phyloP scores from a whole-genome alignment of 441 rosid genomes.

The Gossypium schwendimanii region DNA sequence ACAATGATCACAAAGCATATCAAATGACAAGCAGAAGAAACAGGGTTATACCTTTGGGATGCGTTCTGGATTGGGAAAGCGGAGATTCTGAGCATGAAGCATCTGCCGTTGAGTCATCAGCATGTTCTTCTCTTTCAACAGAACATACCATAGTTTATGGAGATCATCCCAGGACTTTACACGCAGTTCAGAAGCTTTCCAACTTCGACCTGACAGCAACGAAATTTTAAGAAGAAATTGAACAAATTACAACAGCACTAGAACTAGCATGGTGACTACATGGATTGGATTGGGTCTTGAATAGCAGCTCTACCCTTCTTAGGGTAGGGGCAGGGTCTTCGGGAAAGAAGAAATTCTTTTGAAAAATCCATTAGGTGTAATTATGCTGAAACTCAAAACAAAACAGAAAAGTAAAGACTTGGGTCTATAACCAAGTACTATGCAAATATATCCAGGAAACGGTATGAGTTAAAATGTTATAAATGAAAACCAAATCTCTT shows the following conservation, averaged over 20 bases:
- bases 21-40: background rate
- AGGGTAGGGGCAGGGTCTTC: background rate
- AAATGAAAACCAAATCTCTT: background rate
- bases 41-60: conserved; percentile 52
- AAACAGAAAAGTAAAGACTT: background rate
- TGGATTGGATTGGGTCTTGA: background rate
- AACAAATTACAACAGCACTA: background rate
- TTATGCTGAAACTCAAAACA: background rate
- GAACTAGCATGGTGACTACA: background rate
- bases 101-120: conserved; percentile 85
- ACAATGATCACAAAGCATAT: background rate
- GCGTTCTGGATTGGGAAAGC: conserved; percentile 84
- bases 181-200: conserved; percentile 94
- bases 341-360: background rate
- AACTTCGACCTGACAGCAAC: conserved; percentile 65
- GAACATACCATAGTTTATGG: conserved; percentile 86
- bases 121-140: conserved; percentile 93
- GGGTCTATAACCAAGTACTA: background rate
- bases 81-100: conserved; percentile 70
- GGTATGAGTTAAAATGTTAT: background rate
- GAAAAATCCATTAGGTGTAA: background rate
- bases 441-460: background rate
- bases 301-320: background rate
- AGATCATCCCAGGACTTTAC: conserved; percentile 93
- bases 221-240: conserved; percentile 9